Base-by-base conservation (phyloP, 306 rosid species). In the Castanopsis chinensis region DNA sequence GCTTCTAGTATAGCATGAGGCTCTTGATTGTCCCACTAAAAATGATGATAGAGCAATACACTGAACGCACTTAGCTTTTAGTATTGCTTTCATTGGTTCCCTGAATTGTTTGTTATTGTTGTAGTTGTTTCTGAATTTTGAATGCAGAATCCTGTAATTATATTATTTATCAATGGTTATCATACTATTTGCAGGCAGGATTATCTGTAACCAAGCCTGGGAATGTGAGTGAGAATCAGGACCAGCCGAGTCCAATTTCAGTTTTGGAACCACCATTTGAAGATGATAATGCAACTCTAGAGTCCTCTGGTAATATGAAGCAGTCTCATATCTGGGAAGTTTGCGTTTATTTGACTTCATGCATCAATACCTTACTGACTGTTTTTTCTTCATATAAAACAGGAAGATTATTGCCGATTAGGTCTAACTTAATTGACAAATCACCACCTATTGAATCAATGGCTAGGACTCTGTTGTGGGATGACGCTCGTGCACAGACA, bases 391-490 rank as follows among this genome's bases (percentile, higher is more conserved):
- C 73, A 52, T 35, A 77, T 63, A 30, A 30, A 73, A 81, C 87
- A 91, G 99, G 91, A 80, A 79, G 84, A 72, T 49, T 7, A 23
- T 70, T 51, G 30, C 56, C 78, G 4, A 68, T 78, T 1, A 96
- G 82, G 89, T 91, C 91, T 57, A 96, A 90, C 79, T 91, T 93
- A 81, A 93, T 96, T 64, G 99, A 93, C 93, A 95, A 95, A 80
- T 93, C 99, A 58, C 99, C 97, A 52, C 99, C 86, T 35, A 95
- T 96, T 85, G 99, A 83, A 88, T 96, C 99, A 70, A 88, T 96
- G 68, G 83, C 98, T 25, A 85, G 99, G 79, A 96, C 92, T 43
- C 82, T 89, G 20, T 88, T 96, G 67, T 91, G 96, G 98, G 93
- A 88, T 65, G 96, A 87, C 73, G 77, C 94, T 41, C 80, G 90